phyloP scores from a whole-genome alignment of 2,329 filamentous ascomycete species.

The Xylaria arbuscula region DNA sequence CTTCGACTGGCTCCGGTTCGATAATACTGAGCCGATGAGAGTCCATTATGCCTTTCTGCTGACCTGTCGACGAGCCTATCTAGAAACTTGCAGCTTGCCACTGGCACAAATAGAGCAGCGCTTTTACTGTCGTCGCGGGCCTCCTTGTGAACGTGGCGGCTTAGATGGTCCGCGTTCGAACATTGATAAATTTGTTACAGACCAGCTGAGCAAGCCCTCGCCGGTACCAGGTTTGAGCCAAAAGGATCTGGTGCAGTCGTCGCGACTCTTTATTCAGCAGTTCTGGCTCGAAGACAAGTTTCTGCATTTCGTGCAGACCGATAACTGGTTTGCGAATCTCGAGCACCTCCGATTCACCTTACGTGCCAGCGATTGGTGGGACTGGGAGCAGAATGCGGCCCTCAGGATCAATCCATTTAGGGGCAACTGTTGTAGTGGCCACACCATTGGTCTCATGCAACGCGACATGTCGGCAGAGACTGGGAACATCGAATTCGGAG shows the following conservation, averaged over 20 bases:
- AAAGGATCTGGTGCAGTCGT: constrained; percentile 36
- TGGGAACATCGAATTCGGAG: constrained; percentile 29
- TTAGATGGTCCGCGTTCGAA: constrained; percentile 29
- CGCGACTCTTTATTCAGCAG: constrained; percentile 40
- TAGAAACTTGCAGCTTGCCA: constrained; percentile 49
- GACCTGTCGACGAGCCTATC: constrained; percentile 52
- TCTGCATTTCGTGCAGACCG: constrained; percentile 21
- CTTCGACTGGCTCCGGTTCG: constrained; percentile 50
- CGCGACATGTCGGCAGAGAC: constrained; percentile 35
- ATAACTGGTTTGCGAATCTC: constrained; percentile 40
- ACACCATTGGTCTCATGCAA: constrained; percentile 27
- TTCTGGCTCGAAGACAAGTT: constrained; percentile 45
- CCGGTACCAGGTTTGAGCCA: constrained; percentile 16
- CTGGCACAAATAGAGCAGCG: constrained; percentile 47
- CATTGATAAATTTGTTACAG: constrained; percentile 40
- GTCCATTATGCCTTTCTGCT: constrained; percentile 45
- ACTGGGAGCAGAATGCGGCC: constrained; percentile 49
- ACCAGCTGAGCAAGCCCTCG: constrained; percentile 35
- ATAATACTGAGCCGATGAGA: constrained; percentile 44
- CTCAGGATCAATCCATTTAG: constrained; percentile 45
- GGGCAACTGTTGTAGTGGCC: constrained; percentile 25
- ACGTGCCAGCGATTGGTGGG: constrained; percentile 52
- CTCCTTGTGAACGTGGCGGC: constrained; percentile 7
- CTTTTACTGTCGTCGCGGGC: constrained; percentile 45
- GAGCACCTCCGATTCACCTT: constrained; percentile 49